Conservation (phyloP, 1,139 yeast genomes). For the Zygoascus hellenicus region DNA sequence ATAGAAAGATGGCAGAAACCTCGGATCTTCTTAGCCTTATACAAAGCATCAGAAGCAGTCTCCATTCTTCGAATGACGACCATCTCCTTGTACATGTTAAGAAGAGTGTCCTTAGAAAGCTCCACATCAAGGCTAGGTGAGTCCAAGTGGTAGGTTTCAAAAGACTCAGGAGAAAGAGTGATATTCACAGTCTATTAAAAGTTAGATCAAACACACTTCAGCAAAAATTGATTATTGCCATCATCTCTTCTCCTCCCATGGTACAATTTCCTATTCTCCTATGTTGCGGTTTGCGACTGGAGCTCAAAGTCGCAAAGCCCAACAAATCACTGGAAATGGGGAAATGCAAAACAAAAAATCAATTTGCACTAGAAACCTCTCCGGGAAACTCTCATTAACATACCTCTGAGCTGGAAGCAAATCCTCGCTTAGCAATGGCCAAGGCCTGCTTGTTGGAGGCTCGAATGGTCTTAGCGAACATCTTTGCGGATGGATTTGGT, state of each 20-base stretch:
- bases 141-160: slow-evolving; percentile 76
- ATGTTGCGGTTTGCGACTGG: too few species aligned
- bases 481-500: slow-evolving; percentile 5
- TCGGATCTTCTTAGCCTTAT: slow-evolving; percentile 96
- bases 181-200: slow-evolving; percentile 26
- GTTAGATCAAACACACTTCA: neutral
- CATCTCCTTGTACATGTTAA: slow-evolving; percentile 97
- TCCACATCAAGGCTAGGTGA: slow-evolving; percentile 63
- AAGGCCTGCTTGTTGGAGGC: slow-evolving; percentile 4
- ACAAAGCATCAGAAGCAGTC: slow-evolving; percentile 96
- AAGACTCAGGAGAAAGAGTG: slow-evolving; percentile 70
- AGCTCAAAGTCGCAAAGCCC: too few species aligned
- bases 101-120: slow-evolving; percentile 70
- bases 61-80: slow-evolving; percentile 90
- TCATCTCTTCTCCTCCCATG: too few species aligned
- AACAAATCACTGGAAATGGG: too few species aligned
- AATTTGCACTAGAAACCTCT: neutral
- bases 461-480: neutral
- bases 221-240: neutral
- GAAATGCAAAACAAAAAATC: neutral
- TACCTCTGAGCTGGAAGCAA: slow-evolving; percentile 8
- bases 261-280: too few species aligned
- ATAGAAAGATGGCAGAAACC: slow-evolving; percentile 99
- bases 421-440: slow-evolving; percentile 8
- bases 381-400: neutral